phyloP scores from a whole-genome alignment of 768 basidiomycete species.

The Leccinum longicurvipes region DNA sequence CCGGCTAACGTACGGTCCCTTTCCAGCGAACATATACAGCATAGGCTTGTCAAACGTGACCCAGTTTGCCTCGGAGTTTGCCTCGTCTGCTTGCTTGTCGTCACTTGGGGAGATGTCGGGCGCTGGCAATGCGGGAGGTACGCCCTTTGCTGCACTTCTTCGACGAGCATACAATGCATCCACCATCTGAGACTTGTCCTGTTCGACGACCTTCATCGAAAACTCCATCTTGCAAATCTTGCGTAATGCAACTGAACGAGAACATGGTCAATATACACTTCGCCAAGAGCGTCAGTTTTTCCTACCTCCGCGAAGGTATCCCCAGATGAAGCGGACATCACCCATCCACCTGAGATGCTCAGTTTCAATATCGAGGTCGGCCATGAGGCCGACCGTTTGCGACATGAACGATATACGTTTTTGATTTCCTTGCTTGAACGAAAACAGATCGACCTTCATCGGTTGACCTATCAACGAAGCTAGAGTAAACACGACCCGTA shows the following conservation, averaged over 20 bases:
- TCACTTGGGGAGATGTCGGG: conserved; percentile 11
- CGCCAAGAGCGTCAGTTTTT: neutral
- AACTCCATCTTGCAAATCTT: conserved; percentile 68
- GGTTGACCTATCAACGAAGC: conserved; percentile 48
- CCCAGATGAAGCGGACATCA: conserved; percentile 70
- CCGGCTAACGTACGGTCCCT: conserved; percentile 74
- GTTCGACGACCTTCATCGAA: conserved; percentile 63
- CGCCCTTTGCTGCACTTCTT: conserved; percentile 16
- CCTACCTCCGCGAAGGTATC: conserved; percentile 68
- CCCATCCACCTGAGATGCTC: conserved; percentile 88
- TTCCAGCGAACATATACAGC: conserved; percentile 70
- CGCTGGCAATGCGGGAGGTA: conserved; percentile 5
- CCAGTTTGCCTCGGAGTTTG: conserved; percentile 58
- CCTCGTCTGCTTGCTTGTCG: conserved; percentile 14
- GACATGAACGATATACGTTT: conserved; percentile 77
- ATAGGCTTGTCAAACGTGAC: conserved; percentile 64
- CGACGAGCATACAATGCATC: conserved; percentile 43
- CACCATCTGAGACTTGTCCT: conserved; percentile 72
- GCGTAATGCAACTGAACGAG: conserved; percentile 49
- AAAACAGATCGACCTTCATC: conserved; percentile 76
- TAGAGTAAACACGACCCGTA: neutral
- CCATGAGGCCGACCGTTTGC: conserved; percentile 80
- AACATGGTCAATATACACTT: neutral
- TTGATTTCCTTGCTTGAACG: conserved; percentile 65
- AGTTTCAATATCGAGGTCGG: conserved; percentile 80